Evolutionary conservation across 2,329 filamentous ascomycete species (phyloP).

Genomic region (Emergomyces orientalis): DNA sequence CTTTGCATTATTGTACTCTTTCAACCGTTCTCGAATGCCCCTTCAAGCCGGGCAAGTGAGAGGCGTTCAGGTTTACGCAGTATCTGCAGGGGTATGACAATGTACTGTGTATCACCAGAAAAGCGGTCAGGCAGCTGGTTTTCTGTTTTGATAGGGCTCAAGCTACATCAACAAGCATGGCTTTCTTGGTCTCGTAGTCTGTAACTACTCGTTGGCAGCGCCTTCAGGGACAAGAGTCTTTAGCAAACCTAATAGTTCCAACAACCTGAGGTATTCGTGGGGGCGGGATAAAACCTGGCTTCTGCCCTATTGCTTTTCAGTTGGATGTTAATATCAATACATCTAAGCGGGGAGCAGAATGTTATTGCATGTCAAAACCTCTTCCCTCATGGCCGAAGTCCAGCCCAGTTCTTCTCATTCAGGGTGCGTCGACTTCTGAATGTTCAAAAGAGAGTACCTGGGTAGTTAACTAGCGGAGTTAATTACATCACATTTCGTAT

Average conservation of each 20-base stretch:
- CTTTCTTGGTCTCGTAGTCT: neutral
- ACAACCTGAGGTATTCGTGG: neutral
- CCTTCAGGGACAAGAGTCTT: neutral
- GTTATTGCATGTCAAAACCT: neutral
- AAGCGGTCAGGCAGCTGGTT: neutral
- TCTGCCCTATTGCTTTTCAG: neutral
- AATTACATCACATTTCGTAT: neutral
- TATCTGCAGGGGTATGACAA: neutral
- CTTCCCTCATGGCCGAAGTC: neutral
- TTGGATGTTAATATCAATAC: neutral
- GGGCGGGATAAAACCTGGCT: neutral
- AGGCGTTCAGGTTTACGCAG: neutral
- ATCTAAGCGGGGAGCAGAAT: neutral
- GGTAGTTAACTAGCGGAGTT: too few species aligned
- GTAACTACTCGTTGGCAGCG: neutral
- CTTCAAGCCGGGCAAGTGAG: neutral
- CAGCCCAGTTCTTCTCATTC: neutral
- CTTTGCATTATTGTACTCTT: neutral
- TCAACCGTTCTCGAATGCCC: neutral
- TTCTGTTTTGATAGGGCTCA: neutral
- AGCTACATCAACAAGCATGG: neutral
- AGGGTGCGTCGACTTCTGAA: neutral
- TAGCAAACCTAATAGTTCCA: neutral
- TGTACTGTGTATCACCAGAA: neutral
- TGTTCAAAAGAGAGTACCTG: neutral